These are phyloP conservation scores for Fusarium nanum DNA, from an alignment of 2,329 filamentous ascomycete species.

Conservation along the genomic window DNA sequence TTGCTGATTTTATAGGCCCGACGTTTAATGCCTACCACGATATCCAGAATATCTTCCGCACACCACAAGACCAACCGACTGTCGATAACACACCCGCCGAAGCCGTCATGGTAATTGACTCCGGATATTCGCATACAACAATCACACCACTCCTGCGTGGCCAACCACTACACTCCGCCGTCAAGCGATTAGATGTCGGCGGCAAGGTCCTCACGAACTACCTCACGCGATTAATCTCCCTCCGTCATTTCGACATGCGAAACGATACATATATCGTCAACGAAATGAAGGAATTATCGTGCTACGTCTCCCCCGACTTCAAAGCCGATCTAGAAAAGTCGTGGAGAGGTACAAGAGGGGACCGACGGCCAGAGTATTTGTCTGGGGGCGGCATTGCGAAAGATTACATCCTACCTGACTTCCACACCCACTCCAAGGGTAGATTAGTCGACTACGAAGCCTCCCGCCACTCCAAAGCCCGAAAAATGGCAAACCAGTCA, in stretches of 20 bases:
- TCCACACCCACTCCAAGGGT: constrained; percentile 70
- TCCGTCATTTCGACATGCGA: constrained; percentile 94
- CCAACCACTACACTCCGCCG: constrained; percentile 80
- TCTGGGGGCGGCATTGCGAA: constrained; percentile 74
- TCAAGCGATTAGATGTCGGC: constrained; percentile 88
- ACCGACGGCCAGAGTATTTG: constrained; percentile 62
- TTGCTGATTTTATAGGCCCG: constrained; percentile 63
- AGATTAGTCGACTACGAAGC: constrained; percentile 83
- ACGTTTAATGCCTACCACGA: constrained; percentile 86
- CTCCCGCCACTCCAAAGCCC: constrained; percentile 64
- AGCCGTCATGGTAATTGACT: constrained; percentile 88
- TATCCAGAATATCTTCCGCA: constrained; percentile 74
- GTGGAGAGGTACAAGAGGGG: constrained; percentile 80
- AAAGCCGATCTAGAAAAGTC: constrained; percentile 79
- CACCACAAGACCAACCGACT: constrained; percentile 60
- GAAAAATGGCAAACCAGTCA: constrained; percentile 57
- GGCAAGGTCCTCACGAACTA: constrained; percentile 95
- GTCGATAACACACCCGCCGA: constrained; percentile 71
- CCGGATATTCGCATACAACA: constrained; percentile 92
- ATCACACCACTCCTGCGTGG: constrained; percentile 88
- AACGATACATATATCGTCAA: constrained; percentile 95
- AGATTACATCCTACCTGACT: constrained; percentile 93
- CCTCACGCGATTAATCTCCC: constrained; percentile 86
- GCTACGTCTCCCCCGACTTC: constrained; percentile 86
- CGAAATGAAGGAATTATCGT: constrained; percentile 92